phyloP scores from a whole-genome alignment of 2,329 filamentous ascomycete species.

The Fusarium illudens region DNA sequence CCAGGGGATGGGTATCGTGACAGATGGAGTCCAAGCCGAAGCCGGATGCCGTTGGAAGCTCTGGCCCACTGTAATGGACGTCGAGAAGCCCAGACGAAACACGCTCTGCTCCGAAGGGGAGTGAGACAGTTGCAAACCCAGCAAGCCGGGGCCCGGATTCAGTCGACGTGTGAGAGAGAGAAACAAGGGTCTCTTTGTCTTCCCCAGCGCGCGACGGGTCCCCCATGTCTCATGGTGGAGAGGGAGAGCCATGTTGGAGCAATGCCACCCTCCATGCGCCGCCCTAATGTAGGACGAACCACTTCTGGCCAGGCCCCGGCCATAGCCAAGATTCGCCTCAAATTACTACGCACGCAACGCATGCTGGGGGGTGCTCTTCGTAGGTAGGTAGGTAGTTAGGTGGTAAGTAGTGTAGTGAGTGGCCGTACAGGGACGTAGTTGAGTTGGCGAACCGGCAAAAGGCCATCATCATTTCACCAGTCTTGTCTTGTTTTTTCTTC shows the following conservation, averaged over 20 bases:
- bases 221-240: constrained; percentile 37
- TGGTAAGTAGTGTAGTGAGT: neutral
- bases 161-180: constrained; percentile 6
- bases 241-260: constrained; percentile 32
- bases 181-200: constrained; percentile 37
- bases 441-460: constrained; percentile 25
- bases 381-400: neutral
- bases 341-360: constrained; percentile 36
- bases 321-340: constrained; percentile 42
- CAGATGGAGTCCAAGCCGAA: constrained; percentile 21
- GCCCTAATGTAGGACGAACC: constrained; percentile 48
- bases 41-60: constrained; percentile 15
- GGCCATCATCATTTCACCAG: neutral
- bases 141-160: neutral
- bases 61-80: neutral
- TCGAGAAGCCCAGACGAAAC: constrained; percentile 8
- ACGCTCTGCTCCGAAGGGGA: constrained; percentile 9
- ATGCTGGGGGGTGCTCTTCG: constrained; percentile 26
- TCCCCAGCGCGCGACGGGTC: constrained; percentile 32
- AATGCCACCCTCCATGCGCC: constrained; percentile 46
- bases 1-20: constrained; percentile 16
- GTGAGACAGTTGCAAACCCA: constrained; percentile 1
- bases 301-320: constrained; percentile 43
- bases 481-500: neutral
- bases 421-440: constrained; percentile 4